phyloP scores from a whole-genome alignment of 2,329 filamentous ascomycete species.

The Dryadomyces quercus-mongolicae region DNA sequence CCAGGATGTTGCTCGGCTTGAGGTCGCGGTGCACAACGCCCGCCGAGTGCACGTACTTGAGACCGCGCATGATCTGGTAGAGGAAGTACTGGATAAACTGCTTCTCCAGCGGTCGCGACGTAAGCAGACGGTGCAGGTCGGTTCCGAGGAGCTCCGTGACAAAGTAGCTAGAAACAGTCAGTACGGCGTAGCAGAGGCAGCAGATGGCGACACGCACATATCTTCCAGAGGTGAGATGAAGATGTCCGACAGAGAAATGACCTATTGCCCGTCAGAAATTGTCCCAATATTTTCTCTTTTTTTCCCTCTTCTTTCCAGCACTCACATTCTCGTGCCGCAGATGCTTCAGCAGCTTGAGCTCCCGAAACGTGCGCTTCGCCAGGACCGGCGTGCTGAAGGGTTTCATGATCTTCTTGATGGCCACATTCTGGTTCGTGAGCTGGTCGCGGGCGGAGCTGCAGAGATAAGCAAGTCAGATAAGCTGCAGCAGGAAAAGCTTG shows the following conservation, averaged over 20 bases:
- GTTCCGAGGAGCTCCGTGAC: slow-evolving; percentile 96
- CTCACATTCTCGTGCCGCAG: slow-evolving; percentile 88
- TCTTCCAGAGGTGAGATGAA: slow-evolving; percentile 99
- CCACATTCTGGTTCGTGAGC: slow-evolving; percentile 91
- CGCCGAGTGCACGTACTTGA: slow-evolving; percentile 98
- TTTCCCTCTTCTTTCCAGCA: neutral
- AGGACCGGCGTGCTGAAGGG: slow-evolving; percentile 98
- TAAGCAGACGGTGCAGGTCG: slow-evolving; percentile 88
- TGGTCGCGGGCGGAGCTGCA: slow-evolving; percentile 92
- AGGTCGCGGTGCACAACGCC: slow-evolving; percentile 95
- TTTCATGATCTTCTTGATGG: slow-evolving; percentile 99
- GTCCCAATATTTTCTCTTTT: too few relatives aligned
- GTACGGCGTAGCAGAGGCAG: neutral
- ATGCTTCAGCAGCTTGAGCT: slow-evolving; percentile 95
- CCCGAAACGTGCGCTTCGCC: slow-evolving; percentile 93
- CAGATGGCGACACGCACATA: slow-evolving; percentile 53
- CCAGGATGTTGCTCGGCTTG: slow-evolving; percentile 97
- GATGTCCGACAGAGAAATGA: slow-evolving; percentile 97
- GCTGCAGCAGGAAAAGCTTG: too few relatives aligned
- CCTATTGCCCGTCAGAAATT: slow-evolving; percentile 32
- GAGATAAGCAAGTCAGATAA: neutral
- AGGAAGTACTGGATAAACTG: slow-evolving; percentile 99
- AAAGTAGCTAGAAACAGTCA: slow-evolving; percentile 58
- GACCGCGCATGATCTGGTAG: slow-evolving; percentile 93
- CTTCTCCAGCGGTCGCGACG: slow-evolving; percentile 91